Base-by-base conservation (phyloP, 1,284 basidiomycete genomes). In the Cystobasidiaceae sp. region DNA sequence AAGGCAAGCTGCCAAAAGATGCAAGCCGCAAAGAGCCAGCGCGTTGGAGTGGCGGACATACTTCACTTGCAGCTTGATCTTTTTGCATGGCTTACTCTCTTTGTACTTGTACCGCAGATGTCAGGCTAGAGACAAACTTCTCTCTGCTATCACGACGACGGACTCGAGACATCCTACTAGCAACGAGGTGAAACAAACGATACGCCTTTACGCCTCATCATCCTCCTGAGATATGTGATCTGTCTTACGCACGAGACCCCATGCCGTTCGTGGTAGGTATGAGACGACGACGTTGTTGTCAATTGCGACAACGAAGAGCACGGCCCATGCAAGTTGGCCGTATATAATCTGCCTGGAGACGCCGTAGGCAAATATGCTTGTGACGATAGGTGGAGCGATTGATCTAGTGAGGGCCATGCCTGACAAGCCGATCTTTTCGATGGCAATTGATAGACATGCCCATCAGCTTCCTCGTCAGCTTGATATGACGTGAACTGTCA, bases 321-420 rank as follows among this genome's bases (percentile, higher is more conserved):
- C 32, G 5, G 49, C 32, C 61, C 61, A 64, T 15, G 51, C 61
- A 28, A 64, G 52, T 19, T 64, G 52, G 7, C 61, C 61, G 39
- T 32, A 55, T 19, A 56, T 8, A n/a, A 64, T 30, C 11, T 56
- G 61, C 21, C 34, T 34, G 3, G 51, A 51, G 4, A 56, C 52
- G 6, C 61, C 52, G 23, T 48, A 49, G 6, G 61, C 50, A 27
- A 64, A 64, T 23, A 56, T 48, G 44, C 44, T 68, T 25, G 71
- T 73, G 50, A 71, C 67, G 9, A 65, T 50, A 19, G 71, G 71
- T 8, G 73, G 73, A 25, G 67, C 66, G 48, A 72, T 49, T 30
- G 70, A 68, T 25, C 73, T 69, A 19, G 70, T 67, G 6, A 69
- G 67, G 13, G 68, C 70, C 54, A 66, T 68, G 6, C 72, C 61